These are phyloP conservation scores for Ceratobasidium sp. DNA, from an alignment of 1,284 basidiomycete species.

Conservation along the genomic window DNA sequence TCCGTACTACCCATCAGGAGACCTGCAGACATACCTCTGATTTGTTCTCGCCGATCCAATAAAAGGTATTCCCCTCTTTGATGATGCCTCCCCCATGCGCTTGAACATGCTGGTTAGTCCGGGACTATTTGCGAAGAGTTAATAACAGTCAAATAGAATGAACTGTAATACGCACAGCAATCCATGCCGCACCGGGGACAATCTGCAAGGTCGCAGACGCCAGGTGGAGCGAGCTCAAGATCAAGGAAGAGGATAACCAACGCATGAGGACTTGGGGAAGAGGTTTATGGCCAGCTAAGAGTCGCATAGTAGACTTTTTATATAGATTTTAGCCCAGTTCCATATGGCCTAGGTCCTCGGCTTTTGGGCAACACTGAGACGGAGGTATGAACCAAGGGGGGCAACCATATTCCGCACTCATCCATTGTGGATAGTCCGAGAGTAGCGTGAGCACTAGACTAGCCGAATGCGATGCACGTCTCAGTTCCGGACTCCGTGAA, in stretches of 20 bases:
- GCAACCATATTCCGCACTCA: slow-evolving; percentile 4
- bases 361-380: background rate
- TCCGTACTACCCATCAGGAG: background rate
- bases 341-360: background rate
- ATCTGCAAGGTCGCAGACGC: slow-evolving; percentile 46
- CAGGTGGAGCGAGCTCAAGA: slow-evolving; percentile 21
- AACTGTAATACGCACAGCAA: slow-evolving; percentile 22
- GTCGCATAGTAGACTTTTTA: background rate
- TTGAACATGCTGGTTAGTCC: slow-evolving; percentile 49
- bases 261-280: slow-evolving; percentile 2
- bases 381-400: slow-evolving; percentile 24
- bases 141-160: background rate
- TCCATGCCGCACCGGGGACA: slow-evolving; percentile 48
- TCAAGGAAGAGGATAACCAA: slow-evolving; percentile 15
- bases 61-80: slow-evolving; percentile 47
- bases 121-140: slow-evolving; percentile 19
- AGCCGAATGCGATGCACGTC: slow-evolving; percentile 7
- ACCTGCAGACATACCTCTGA: slow-evolving; percentile 27
- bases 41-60: slow-evolving; percentile 48
- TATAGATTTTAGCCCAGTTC: background rate
- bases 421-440: background rate
- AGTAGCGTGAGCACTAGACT: background rate
- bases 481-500: background rate
- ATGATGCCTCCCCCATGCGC: background rate
- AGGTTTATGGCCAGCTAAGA: background rate